These are phyloP conservation scores for Talaromyces verruculosus DNA, from an alignment of 2,329 filamentous ascomycete species.

Conservation along the genomic window DNA sequence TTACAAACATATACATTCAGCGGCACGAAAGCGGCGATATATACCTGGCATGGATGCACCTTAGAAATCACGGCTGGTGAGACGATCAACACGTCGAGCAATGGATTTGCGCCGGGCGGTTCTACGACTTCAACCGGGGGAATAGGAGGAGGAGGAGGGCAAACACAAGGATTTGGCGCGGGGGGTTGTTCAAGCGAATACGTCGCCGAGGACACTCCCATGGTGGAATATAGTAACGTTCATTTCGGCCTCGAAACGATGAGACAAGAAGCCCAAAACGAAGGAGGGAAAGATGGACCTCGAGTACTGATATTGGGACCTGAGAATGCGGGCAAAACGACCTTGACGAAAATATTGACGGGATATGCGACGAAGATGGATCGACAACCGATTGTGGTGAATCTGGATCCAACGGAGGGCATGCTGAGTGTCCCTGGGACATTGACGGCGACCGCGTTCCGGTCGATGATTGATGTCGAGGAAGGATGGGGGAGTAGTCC, in stretches of 20 bases:
- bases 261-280: constrained; percentile 60
- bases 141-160: constrained; percentile 59
- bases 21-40: constrained; percentile 81
- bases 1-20: constrained; percentile 78
- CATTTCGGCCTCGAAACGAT: constrained; percentile 81
- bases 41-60: constrained; percentile 87
- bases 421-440: constrained; percentile 77
- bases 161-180: constrained; percentile 39
- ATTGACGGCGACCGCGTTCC: constrained; percentile 81
- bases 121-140: constrained; percentile 43
- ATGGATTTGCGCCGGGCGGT: constrained; percentile 31
- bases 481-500: constrained; percentile 88
- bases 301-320: constrained; percentile 82
- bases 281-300: constrained; percentile 60
- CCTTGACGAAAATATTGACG: constrained; percentile 71
- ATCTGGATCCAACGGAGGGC: constrained; percentile 78
- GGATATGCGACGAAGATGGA: constrained; percentile 75
- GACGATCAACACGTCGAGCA: constrained; percentile 41
- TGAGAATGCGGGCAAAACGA: constrained; percentile 79
- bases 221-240: constrained; percentile 77
- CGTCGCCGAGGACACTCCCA: constrained; percentile 74
- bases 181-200: constrained; percentile 69
- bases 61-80: constrained; percentile 70
- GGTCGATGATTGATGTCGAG: constrained; percentile 82
- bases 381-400: constrained; percentile 76